Conservation (phyloP, 495 filamentous ascomycete genomes). For the Aspergillus egyptiacus region DNA sequence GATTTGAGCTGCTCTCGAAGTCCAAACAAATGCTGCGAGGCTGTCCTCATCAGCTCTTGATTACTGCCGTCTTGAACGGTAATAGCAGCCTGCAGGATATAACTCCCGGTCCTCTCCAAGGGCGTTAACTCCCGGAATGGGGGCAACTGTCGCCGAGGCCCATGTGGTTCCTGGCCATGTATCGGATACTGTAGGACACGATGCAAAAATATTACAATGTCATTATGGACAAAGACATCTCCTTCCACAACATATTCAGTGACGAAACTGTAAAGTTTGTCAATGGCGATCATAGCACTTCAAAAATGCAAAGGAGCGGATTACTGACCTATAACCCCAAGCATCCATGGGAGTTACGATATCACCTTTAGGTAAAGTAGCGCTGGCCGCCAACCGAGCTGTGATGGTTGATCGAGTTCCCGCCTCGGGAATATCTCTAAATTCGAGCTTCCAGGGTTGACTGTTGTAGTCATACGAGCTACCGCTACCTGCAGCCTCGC, state of each 20-base stretch:
- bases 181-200: conserved; percentile 38
- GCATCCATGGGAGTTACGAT: conserved; percentile 43
- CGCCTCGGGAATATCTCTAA: conserved; percentile 49
- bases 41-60: conserved; percentile 50
- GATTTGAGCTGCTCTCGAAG: conserved; percentile 60
- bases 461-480: conserved; percentile 33
- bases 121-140: conserved; percentile 30
- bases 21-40: conserved; percentile 51
- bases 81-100: conserved; percentile 46
- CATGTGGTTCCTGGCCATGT: conserved; percentile 21
- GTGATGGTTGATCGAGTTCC: conserved; percentile 44
- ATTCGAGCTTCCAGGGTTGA: conserved; percentile 46
- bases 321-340: conserved; percentile 46
- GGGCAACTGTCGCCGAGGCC: conserved; percentile 31
- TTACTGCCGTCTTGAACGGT: conserved; percentile 47
- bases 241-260: conserved; percentile 46
- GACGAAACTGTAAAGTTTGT: conserved; percentile 35
- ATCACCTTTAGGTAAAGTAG: conserved; percentile 39
- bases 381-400: conserved; percentile 41
- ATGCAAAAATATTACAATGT: conserved; percentile 44
- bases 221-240: conserved; percentile 43
- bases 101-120: conserved; percentile 44
- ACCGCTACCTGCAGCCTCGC: conserved; percentile 12
- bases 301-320: neutral
- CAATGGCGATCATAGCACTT: conserved; percentile 14